Evolutionary conservation across 2,329 filamentous ascomycete genomes (phyloP).

Genomic region (Colletotrichum musae): DNA sequence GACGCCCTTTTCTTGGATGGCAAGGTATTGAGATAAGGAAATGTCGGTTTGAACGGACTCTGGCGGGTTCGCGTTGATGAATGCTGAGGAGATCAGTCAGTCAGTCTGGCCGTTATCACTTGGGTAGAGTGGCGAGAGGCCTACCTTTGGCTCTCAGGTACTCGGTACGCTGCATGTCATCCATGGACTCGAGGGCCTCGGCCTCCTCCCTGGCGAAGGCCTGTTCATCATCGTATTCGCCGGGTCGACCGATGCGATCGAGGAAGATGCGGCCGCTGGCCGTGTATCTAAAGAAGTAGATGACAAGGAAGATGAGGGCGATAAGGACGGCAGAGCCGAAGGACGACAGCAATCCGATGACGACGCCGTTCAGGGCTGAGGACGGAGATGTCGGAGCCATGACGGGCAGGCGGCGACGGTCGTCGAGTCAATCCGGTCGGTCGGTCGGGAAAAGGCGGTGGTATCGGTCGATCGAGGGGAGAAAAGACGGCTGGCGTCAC

Average conservation of each 20-base stretch:
- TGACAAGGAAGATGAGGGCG: slow-evolving; percentile 81
- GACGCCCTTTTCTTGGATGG: slow-evolving; percentile 99
- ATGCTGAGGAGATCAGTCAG: slow-evolving; percentile 70
- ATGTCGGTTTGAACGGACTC: slow-evolving; percentile 98
- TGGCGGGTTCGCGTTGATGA: slow-evolving; percentile 92
- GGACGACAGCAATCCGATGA: slow-evolving; percentile 95
- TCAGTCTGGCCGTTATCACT: neutral
- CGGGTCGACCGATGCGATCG: slow-evolving; percentile 91
- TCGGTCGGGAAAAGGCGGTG: slow-evolving; percentile 23
- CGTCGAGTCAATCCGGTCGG: slow-evolving; percentile 32
- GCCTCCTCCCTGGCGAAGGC: slow-evolving; percentile 94
- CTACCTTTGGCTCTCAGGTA: slow-evolving; percentile 96
- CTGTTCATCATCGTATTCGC: slow-evolving; percentile 98
- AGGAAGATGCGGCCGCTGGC: slow-evolving; percentile 90
- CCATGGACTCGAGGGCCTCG: slow-evolving; percentile 95
- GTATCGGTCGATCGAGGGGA: slow-evolving; percentile 34
- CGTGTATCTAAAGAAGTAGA: slow-evolving; percentile 97
- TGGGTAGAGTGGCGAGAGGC: slow-evolving; percentile 42
- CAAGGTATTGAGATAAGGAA: slow-evolving; percentile 95
- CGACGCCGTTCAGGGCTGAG: slow-evolving; percentile 78
- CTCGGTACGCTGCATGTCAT: slow-evolving; percentile 90
- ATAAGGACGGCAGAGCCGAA: slow-evolving; percentile 93
- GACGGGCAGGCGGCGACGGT: slow-evolving; percentile 35
- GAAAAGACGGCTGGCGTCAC: slow-evolving; percentile 43
- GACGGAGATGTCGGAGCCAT: slow-evolving; percentile 50